These are phyloP conservation scores for Parathielavia hyrcaniae DNA, from an alignment of 495 filamentous ascomycete species.

Conservation along the genomic window DNA sequence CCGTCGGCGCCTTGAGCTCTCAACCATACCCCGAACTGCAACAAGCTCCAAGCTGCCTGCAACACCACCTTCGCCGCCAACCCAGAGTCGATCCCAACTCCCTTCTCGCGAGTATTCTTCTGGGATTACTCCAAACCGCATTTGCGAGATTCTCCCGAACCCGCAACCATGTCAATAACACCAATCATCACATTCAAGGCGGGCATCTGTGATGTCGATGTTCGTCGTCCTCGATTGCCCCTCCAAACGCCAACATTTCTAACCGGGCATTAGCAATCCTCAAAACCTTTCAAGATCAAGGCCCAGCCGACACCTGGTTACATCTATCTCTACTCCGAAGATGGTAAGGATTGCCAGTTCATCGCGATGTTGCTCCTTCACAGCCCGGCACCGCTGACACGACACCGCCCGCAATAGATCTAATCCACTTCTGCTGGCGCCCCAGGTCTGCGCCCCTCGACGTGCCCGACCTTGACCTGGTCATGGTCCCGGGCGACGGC, in stretches of 20 bases:
- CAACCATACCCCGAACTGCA: not conserved
- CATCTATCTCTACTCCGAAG: conserved; percentile 89
- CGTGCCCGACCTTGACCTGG: conserved; percentile 70
- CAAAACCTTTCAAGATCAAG: conserved; percentile 58
- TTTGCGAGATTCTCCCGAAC: not conserved
- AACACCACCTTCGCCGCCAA: conserved; percentile 7
- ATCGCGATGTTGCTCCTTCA: not conserved
- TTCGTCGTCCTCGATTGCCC: conserved; percentile 42
- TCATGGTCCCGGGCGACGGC: conserved; percentile 87
- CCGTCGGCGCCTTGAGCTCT: conserved; percentile 1
- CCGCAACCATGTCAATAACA: conserved; percentile 60
- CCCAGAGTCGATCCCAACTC: not conserved
- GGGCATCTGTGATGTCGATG: conserved; percentile 80
- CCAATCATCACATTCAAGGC: conserved; percentile 97
- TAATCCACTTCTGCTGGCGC: conserved; percentile 97
- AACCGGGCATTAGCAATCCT: conserved; percentile 44
- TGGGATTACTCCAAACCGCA: not conserved
- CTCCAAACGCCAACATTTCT: conserved; percentile 20
- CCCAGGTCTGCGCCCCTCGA: conserved; percentile 47
- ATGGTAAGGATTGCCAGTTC: conserved; percentile 50
- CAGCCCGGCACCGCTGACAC: conserved; percentile 17
- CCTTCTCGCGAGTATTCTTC: not conserved
- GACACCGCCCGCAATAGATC: conserved; percentile 56
- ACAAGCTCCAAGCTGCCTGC: not conserved
- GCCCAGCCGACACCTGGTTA: conserved; percentile 70